phyloP scores from a whole-genome alignment of 1,284 basidiomycete genomes.

The Fomitopsis schrenkii region DNA sequence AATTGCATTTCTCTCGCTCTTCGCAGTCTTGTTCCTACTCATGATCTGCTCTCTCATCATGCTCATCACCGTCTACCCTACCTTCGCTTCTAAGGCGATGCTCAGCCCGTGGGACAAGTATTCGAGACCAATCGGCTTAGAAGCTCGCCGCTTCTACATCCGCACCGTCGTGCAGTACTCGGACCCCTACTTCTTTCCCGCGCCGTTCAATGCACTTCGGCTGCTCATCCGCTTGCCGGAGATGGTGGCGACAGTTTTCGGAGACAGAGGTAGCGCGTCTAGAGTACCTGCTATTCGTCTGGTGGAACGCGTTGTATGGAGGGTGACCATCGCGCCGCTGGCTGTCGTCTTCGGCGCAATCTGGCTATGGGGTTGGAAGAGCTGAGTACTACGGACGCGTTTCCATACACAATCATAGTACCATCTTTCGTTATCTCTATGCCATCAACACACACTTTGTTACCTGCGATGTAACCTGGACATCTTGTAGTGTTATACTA shows the following conservation, averaged over 20 bases:
- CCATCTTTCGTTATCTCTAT: no score
- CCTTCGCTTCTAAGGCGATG: conserved; percentile 10
- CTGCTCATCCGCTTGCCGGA: conserved; percentile 22
- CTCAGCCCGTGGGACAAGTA: conserved; percentile 44
- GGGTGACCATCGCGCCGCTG: conserved; percentile 37
- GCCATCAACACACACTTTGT: no score
- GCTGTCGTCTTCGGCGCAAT: conserved; percentile 25
- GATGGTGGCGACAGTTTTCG: conserved; percentile 14
- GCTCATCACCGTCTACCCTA: conserved; percentile 26
- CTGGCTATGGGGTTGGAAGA: conserved; percentile 25
- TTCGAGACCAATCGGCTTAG: conserved; percentile 36
- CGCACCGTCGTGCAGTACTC: conserved; percentile 36
- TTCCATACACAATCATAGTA: background rate
- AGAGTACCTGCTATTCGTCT: conserved; percentile 5
- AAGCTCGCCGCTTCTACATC: conserved; percentile 41
- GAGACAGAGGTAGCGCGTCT: conserved; percentile 7
- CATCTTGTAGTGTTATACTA: no score
- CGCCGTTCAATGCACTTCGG: conserved; percentile 46
- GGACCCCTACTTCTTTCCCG: conserved; percentile 39
- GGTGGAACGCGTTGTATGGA: conserved; percentile 38
- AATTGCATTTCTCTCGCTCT: conserved; percentile 35
- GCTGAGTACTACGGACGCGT: background rate
- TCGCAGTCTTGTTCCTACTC: conserved; percentile 32
- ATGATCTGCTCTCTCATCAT: conserved; percentile 30
- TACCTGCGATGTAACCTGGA: no score